Base-by-base conservation (phyloP, 805 yeast species). In the Myxozyma geophila region DNA sequence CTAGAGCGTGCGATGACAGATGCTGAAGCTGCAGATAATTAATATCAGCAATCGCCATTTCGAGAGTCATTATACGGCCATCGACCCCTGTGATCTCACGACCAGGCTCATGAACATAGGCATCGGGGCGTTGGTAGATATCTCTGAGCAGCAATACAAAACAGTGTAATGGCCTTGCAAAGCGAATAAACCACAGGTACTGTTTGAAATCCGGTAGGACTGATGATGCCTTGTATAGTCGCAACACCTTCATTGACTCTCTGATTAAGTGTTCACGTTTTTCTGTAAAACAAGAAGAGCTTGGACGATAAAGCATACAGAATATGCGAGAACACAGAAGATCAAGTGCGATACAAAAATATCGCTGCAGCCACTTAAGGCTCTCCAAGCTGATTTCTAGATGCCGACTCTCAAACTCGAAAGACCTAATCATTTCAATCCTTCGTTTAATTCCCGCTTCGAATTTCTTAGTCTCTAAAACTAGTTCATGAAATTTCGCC, bases 81-180 rank as follows among this genome's bases (percentile, higher is more conserved):
- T 61, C 64, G 2, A 56, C 35, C 1, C 64, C 64, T 13, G 39
- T 10, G 1, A 44, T 15, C 17, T 54, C 55, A 21, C 15, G 44
- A 10, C 59, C 64, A 10, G 39, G 50, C 37, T 56, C 64, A 13
- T 54, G 43, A 7, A 61, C 15, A 7, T 23, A 41, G 15, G 46
- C 60, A 12, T 37, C 28, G 7, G 64, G 64, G 15, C 43, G 55
- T 35, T 37, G 44, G 36, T 46, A 62, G 23, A 63, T 54, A 33
- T 63, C 67, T 36, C 62, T 49, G 28, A 63, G 7, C 2, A 60
- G 46, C n/a, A 63, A 35, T 12, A 51, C 55, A 17, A 56, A 43
- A n/a, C 56, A 15, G 28, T 63, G 67, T 9, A 60, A 43, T 8
- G 60, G 67, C 7, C 59, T 40, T n/a, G 39, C 49, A 15, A 60